phyloP scores from a whole-genome alignment of 1,284 basidiomycete species.

The Ceratobasidium sp. region DNA sequence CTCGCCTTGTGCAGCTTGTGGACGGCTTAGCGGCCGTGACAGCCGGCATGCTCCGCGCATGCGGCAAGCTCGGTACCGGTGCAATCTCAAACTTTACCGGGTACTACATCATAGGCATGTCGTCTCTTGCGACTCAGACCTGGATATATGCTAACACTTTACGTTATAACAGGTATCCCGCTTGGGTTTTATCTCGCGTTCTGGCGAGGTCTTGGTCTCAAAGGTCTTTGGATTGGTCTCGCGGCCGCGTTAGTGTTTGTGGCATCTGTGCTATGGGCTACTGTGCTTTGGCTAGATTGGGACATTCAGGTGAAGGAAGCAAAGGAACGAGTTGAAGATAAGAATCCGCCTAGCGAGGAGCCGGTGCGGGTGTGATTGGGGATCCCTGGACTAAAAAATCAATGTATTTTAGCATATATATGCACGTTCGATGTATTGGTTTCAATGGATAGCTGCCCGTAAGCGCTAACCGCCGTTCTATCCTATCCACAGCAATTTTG shows the following conservation, averaged over 20 bases:
- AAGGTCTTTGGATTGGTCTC: conserved; percentile 49
- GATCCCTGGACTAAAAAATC: neutral
- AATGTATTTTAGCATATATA: conserved; percentile 13
- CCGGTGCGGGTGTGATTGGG: neutral
- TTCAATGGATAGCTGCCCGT: neutral
- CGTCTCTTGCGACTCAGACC: neutral
- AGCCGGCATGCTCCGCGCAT: conserved; percentile 80
- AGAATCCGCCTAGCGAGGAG: neutral
- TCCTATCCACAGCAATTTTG: no score
- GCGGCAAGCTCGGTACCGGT: conserved; percentile 73
- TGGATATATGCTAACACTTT: conserved; percentile 1
- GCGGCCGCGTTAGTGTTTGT: conserved; percentile 39
- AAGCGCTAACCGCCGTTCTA: no score
- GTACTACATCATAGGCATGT: conserved; percentile 71
- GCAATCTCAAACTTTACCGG: conserved; percentile 54
- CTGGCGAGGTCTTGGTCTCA: conserved; percentile 36
- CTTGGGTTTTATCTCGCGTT: conserved; percentile 23
- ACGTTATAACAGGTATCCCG: neutral
- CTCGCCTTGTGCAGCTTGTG: conserved; percentile 52
- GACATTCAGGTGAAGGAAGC: conserved; percentile 44
- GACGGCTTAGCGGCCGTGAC: conserved; percentile 80
- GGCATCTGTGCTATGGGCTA: conserved; percentile 13
- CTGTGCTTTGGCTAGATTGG: conserved; percentile 47
- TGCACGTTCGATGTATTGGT: neutral
- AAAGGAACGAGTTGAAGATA: conserved; percentile 34